Conservation (phyloP, 176 grass and related monocot genomes). For the Ensete ventricosum region DNA sequence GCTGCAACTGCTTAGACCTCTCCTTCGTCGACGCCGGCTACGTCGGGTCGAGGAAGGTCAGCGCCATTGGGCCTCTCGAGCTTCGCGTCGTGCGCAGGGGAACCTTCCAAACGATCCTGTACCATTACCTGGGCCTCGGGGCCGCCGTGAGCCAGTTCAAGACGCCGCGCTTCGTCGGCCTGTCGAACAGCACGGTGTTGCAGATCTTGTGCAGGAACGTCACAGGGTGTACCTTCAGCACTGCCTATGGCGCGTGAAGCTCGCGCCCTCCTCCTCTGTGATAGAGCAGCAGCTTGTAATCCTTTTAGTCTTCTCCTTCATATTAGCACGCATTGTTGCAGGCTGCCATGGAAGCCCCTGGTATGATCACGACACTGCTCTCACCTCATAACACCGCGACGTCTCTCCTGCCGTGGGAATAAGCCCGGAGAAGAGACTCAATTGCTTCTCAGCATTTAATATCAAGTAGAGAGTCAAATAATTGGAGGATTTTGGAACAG, state of each 20-base stretch:
- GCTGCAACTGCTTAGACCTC: constrained; percentile 67
- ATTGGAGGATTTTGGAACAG: no score
- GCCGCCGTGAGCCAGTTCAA: constrained; percentile 79
- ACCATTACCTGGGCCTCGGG: constrained; percentile 47
- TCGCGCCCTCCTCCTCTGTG: no score
- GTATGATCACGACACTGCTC: no score
- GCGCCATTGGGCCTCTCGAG: constrained; percentile 51
- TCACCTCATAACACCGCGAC: no score
- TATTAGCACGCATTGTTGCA: no score
- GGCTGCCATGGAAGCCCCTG: no score
- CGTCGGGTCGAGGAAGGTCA: constrained; percentile 27
- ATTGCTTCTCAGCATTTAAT: no score
- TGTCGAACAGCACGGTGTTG: constrained; percentile 39
- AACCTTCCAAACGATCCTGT: constrained; percentile 51
- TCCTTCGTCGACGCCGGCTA: constrained; percentile 56
- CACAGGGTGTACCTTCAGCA: constrained; percentile 24
- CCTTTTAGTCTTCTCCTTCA: no score
- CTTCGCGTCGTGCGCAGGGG: constrained; percentile 41
- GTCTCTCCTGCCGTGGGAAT: no score
- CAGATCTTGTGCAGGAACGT: constrained; percentile 40
- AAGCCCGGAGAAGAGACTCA: no score
- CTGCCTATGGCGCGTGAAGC: constrained; percentile 14
- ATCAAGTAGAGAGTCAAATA: no score
- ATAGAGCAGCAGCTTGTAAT: no score
- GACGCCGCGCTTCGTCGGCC: constrained; percentile 45